A percentile compares a stretch with the other conserved stretches of the same genome.
phyloP scores from a whole-genome alignment of 2,329 filamentous ascomycete genomes.

The Didymella exigua region DNA sequence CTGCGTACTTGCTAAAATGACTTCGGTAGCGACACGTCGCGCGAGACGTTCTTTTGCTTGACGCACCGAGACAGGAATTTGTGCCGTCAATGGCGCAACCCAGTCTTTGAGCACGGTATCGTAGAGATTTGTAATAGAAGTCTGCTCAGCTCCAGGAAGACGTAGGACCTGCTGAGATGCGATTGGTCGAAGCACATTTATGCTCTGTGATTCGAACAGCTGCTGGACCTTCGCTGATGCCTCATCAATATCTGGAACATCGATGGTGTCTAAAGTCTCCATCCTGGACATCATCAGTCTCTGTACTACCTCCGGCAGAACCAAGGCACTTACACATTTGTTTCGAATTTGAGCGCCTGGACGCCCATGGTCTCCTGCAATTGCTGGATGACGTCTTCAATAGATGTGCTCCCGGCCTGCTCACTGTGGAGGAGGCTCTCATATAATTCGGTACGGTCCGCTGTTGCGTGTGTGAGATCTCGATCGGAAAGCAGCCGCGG shows the following conservation, averaged over 20 bases:
- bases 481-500: constrained; percentile 1
- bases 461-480: background rate
- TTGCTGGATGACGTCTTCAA: constrained; percentile 19
- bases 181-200: constrained; percentile 19
- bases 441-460: constrained; percentile 23
- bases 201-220: constrained; percentile 14
- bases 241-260: constrained; percentile 40
- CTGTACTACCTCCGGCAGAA: too few species aligned
- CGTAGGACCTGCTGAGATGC: constrained; percentile 23
- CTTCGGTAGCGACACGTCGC: constrained; percentile 45
- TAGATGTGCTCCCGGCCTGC: constrained; percentile 10
- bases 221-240: constrained; percentile 32
- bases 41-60: constrained; percentile 40
- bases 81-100: constrained; percentile 37
- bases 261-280: constrained; percentile 27
- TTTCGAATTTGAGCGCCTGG: background rate
- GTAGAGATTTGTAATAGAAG: constrained; percentile 35
- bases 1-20: constrained; percentile 45
- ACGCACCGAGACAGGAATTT: constrained; percentile 33
- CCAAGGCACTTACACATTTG: constrained; percentile 25
- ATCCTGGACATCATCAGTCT: constrained; percentile 24
- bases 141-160: constrained; percentile 12
- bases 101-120: constrained; percentile 41
- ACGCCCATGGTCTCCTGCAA: constrained; percentile 22
- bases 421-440: constrained; percentile 16